Evolutionary conservation across 306 rosid species (phyloP), one percentile per base, ranked within the genome.

Genomic region (Gleditsia sinensis): DNA sequence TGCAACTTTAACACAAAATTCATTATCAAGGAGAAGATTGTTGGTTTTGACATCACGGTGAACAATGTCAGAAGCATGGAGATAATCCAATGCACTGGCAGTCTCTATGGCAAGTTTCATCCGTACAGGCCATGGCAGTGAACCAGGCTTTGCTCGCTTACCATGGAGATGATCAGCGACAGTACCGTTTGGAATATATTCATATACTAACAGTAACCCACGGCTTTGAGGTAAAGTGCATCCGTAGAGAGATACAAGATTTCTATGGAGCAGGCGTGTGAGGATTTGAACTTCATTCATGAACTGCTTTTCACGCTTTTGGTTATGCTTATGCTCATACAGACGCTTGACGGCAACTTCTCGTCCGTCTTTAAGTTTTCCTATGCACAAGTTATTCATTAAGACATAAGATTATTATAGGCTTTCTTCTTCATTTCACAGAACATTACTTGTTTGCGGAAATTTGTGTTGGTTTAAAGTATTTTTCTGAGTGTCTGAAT

Each of bases 281-380:
- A 92, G 84, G 65, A 89, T 78, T 76, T 83, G 56, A 11, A 92
- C 67, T 78, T 89, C 97, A 63, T 87, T 89, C 78, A 83, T 72
- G 59, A 89, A 89, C 36, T 89, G 91, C 55, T 89, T 85, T 4
- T 77, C 82, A 13, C 88, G 74, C 75, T 54, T 83, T 69, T 80
- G 75, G 49, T 88, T 10, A 48, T 10, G 23, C 54, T 48, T 89
- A 61, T 89, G 88, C 58, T 88, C 81, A 9, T 81, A 86, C 5
- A 92, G 73, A 69, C 82, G 85, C 74, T 89, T 92, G 61, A 92
- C 85, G 20, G 96, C 93, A 55, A 89, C 97, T 85, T 91, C 97
- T 21, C 90, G 74, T 49, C 91, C 95, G 74, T 91, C 97, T 57
- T 57, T 55, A 46, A 91, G 92, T 53, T 79, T 83, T 6, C 97